Percentiles rank a stretch among this genome's conserved stretches.
These are phyloP conservation scores for Colletotrichum musae DNA, from an alignment of 2,329 filamentous ascomycete genomes.

Conservation along the genomic window DNA sequence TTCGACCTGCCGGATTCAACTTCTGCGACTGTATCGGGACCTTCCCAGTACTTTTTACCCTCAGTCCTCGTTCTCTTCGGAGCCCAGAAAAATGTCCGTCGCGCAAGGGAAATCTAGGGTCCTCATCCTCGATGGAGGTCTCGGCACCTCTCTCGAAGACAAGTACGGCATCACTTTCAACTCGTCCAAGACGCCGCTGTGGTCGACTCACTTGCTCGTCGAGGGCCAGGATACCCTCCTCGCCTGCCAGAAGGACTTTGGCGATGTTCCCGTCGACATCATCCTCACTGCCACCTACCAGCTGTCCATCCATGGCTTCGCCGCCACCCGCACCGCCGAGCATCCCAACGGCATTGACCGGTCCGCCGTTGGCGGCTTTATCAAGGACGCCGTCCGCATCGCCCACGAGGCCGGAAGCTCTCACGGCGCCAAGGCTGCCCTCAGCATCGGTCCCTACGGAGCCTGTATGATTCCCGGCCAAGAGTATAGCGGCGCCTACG, in stretches of 20 bases:
- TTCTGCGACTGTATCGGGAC: not conserved
- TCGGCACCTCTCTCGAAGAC: conserved; percentile 77
- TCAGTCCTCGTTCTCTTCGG: not conserved
- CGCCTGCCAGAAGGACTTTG: conserved; percentile 70
- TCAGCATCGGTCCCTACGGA: conserved; percentile 77
- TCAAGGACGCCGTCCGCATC: conserved; percentile 61
- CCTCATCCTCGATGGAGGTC: conserved; percentile 75
- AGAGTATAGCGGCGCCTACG: conserved; percentile 76
- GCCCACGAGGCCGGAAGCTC: conserved; percentile 52
- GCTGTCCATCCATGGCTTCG: conserved; percentile 70
- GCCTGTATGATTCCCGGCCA: conserved; percentile 76
- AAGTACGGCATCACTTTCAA: conserved; percentile 67
- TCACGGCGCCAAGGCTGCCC: conserved; percentile 58
- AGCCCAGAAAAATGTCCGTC: conserved; percentile 24
- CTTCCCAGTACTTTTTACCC: not conserved
- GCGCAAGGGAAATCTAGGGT: conserved; percentile 43
- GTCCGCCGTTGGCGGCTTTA: conserved; percentile 55
- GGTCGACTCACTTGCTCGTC: conserved; percentile 78
- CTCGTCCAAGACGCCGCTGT: conserved; percentile 68
- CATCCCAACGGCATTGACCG: conserved; percentile 60
- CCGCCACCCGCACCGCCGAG: conserved; percentile 58
- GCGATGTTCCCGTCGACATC: conserved; percentile 70
- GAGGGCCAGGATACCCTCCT: conserved; percentile 65
- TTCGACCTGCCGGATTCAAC: not conserved
- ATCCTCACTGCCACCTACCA: conserved; percentile 80